Conservation (phyloP, 805 yeast genomes). For the Cyberlindnera xishuangbannaensis region DNA sequence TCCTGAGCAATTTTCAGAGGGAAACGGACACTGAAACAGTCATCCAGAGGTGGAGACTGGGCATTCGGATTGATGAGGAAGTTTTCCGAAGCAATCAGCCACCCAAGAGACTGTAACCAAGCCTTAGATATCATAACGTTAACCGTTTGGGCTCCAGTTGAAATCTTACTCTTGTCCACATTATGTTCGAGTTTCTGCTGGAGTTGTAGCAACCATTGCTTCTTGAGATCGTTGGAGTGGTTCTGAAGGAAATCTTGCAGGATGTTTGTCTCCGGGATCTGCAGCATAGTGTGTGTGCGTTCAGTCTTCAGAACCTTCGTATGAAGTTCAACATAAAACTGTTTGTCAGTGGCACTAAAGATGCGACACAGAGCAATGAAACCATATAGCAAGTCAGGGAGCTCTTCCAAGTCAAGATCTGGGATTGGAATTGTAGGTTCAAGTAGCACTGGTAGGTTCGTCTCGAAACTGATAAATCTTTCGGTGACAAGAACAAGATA, state of each 20-base stretch:
- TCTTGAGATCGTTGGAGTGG: conserved; percentile 16
- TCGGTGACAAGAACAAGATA: conserved; percentile 20
- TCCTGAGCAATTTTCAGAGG: conserved; percentile 21
- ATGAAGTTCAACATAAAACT: conserved; percentile 19
- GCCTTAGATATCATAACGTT: conserved; percentile 21
- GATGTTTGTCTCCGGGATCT: conserved; percentile 7
- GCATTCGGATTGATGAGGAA: conserved; percentile 12
- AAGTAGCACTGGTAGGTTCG: conserved; percentile 18
- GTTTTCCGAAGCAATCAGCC: conserved; percentile 22
- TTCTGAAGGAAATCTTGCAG: conserved; percentile 15
- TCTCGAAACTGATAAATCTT: conserved; percentile 19
- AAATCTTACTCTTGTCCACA: conserved; percentile 9
- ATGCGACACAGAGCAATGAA: conserved; percentile 21
- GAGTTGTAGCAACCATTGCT: conserved; percentile 18
- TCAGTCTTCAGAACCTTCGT: conserved; percentile 13
- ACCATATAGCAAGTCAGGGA: conserved; percentile 20
- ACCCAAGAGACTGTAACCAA: conserved; percentile 22
- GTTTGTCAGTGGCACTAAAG: conserved; percentile 21
- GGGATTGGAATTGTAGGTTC: conserved; percentile 22
- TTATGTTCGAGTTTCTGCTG: conserved; percentile 17
- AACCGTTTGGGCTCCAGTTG: conserved; percentile 20
- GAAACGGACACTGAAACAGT: conserved; percentile 17
- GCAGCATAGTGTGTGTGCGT: conserved; percentile 5
- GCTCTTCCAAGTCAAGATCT: conserved; percentile 20
- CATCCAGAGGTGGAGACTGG: conserved; percentile 10